Evolutionary conservation across 495 filamentous ascomycete genomes (phyloP), one percentile per base, ranked within the genome.

Genomic region (Letharia lupina): DNA sequence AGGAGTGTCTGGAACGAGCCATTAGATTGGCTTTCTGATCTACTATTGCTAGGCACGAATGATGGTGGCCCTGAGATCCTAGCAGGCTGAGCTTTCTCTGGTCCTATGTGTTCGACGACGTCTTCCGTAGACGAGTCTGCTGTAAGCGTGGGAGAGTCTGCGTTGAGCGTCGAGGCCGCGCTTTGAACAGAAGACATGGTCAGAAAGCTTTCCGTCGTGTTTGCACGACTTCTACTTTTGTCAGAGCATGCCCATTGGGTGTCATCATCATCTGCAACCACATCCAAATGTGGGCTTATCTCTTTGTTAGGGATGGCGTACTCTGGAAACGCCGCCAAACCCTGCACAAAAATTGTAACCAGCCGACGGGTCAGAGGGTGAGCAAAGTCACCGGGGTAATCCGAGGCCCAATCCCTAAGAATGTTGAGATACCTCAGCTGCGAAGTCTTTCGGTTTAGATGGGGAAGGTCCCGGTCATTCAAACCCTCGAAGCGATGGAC

Each of bases 311-410:
- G 90, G 35, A 87, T 84, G 63, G 90, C 86, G 75, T 93, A 92
- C 61, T 91, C 86, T 54, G 88, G 84, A 65, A 87, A 87, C 23
- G 80, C 80, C 56, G 89, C 83, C 44, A 97, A 75, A 15, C 81
- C 79, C 23, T 77, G 72, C 12, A 96, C 85, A 70, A 98, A 93
- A 28, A 84, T 85, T 37, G 84, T 80, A 63, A 96, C 78, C 11
- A 78, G 82, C 68, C 82, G 83, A 63, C 85, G 86, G 13, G 91
- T 94, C 62, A 82, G 82, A n/a, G 88, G 85, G 70, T 89, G 83
- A 1, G 91, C 89, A 78, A 97, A 95, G 75, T 98, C 94, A 4
- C 90, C 93, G 0, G 94, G 91, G 76, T 98, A 96, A 40, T 84
- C 82, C n/a, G 86, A 84, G 2, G 92, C 84, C 94, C 94, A 98